phyloP scores from a whole-genome alignment of 1,139 yeast genomes.

The Zygosaccharomyces sapae region DNA sequence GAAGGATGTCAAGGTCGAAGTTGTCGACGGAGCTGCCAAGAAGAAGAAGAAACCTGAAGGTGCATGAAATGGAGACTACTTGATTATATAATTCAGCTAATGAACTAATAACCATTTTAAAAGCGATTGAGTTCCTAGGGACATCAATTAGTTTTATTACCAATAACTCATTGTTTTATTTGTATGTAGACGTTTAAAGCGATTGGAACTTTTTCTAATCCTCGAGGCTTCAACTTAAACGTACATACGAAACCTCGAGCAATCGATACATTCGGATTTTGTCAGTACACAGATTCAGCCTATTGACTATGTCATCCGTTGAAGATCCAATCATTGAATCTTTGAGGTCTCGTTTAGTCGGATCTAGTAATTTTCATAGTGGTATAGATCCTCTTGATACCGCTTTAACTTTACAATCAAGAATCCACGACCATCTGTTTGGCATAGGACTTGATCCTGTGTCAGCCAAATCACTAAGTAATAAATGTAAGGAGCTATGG shows the following conservation, averaged over 20 bases:
- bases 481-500: constrained; percentile 22
- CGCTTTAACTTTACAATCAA: constrained; percentile 29
- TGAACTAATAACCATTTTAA: background rate
- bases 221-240: constrained; percentile 2
- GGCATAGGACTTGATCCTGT: constrained; percentile 15
- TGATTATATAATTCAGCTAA: background rate
- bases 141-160: background rate
- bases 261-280: no score
- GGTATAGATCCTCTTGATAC: constrained; percentile 23
- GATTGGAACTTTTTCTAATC: constrained; percentile 1
- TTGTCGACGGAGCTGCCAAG: constrained; percentile 74
- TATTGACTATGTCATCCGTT: constrained; percentile 40
- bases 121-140: background rate
- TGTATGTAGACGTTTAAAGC: constrained; percentile 3
- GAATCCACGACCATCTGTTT: constrained; percentile 29
- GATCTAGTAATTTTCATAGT: constrained; percentile 26
- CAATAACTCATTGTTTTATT: background rate
- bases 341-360: constrained; percentile 27
- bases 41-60: constrained; percentile 47
- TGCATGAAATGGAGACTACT: constrained; percentile 20
- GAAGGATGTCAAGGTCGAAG: constrained; percentile 81
- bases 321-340: constrained; percentile 18
- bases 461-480: constrained; percentile 22
- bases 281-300: constrained; percentile 1
- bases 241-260: background rate